Evolutionary conservation across 352 stramenopile genomes (phyloP), one percentile per base, ranked within the genome.

Genomic region (Phytophthora aleatoria): DNA sequence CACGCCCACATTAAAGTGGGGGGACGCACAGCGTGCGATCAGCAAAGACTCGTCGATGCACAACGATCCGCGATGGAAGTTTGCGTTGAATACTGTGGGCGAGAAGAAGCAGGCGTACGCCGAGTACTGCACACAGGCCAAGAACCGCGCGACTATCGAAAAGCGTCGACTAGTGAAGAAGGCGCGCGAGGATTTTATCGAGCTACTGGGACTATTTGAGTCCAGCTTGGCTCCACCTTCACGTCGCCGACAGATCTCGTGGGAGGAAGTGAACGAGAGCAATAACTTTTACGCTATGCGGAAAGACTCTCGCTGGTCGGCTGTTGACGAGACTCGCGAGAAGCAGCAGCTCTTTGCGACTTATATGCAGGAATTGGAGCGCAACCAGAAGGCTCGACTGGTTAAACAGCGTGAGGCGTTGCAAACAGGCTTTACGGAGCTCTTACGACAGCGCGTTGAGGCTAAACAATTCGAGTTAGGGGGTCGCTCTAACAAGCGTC

Each of bases 101-200:
- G 85, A 95, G 38, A 92, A 93, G 72, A 95, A 95, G 43, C 87
- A 95, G 56, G 81, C 79, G 9, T 94, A 89, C 30, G 84, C 87
- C 1, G 87, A 95, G 61, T 95, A 92, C 52, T 90, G 81, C 38
- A 91, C 85, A 16, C 85, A 93, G 33, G 72, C 71, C 0, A 75
- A 85, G 56, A 94, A 94, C 42, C 75, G 83, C 43, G 71, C 79
- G 28, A 88, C 73, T 3, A 87, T 93, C 31, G 85, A 90, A 56
- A 77, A 79, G 35, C 80, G 84, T 11, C 81, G 83, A 9, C 57
- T 87, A 31, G 73, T 87, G n/a, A 95, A 95, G 67, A 79, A 80
- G 16, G 61, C 77, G 10, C 80, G 87, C 9, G 87, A 95, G 43
- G 82, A 93, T 15, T 95, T 94, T 53, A 41, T 86, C 5, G 85